A percentile compares a stretch with the other conserved stretches of the same genome.
Conservation (phyloP, 2,329 filamentous ascomycete genomes). For the Paramyrothecium roridum region DNA sequence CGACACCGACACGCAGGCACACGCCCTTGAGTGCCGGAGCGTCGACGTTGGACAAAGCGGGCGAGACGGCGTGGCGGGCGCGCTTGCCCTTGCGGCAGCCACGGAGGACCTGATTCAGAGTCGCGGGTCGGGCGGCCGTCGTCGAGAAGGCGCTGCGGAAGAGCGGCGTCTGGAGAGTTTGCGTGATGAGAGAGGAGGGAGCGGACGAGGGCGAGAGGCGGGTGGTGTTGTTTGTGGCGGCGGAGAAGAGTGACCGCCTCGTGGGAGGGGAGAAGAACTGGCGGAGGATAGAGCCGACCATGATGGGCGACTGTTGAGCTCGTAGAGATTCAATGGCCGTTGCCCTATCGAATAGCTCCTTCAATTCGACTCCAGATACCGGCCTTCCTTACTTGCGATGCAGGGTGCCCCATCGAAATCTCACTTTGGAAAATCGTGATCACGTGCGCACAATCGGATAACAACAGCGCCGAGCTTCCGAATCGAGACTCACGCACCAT, state of each 20-base stretch:
- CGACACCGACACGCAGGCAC: slow-evolving; percentile 89
- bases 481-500: background rate
- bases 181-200: slow-evolving; percentile 24
- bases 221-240: slow-evolving; percentile 9
- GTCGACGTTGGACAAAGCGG: slow-evolving; percentile 67
- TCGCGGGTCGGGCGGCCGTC: slow-evolving; percentile 55
- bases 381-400: background rate
- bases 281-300: slow-evolving; percentile 32
- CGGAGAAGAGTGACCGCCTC: slow-evolving; percentile 20
- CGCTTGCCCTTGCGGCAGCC: slow-evolving; percentile 77
- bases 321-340: slow-evolving; percentile 14
- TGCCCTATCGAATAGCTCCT: background rate
- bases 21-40: slow-evolving; percentile 91
- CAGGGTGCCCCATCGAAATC: background rate
- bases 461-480: background rate
- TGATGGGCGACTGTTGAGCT: slow-evolving; percentile 17
- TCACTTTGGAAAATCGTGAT: background rate
- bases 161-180: slow-evolving; percentile 12
- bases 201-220: slow-evolving; percentile 9
- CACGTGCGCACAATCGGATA: background rate
- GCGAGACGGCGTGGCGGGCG: slow-evolving; percentile 83
- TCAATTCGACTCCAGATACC: background rate
- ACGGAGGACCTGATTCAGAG: slow-evolving; percentile 70
- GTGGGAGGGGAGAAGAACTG: slow-evolving; percentile 29
- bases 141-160: slow-evolving; percentile 49